Base-by-base conservation (phyloP, 192 early-diverging fungal genomes). In the Obelidium mucronatum region DNA sequence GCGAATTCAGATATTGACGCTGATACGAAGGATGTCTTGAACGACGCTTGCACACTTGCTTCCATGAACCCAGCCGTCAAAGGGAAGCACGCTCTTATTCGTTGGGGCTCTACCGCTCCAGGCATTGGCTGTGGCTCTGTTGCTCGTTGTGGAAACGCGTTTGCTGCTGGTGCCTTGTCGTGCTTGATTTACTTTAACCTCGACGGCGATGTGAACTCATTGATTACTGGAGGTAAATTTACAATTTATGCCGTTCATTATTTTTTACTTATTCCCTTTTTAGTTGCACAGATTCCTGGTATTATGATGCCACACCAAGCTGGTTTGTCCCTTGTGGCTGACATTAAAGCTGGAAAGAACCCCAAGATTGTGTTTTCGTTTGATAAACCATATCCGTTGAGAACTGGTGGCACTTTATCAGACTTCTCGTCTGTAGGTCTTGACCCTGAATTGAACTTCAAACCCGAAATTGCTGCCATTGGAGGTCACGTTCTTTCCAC, bases 381-480 rank as follows among this genome's bases (percentile, higher is more conserved):
- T n/a, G n/a, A n/a, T n/a, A n/a, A n/a, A n/a, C n/a, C n/a, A n/a
- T 74, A 81, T 34, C 61, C 40, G 17, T 84, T 86, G 58, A 78
- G 83, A 0, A 74, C 85, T 6, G 91, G 86, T 36, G 89, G 90
- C 39, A 90, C 82, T 44, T 76, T 94, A 2, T 94, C 94, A 22
- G 56, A 59, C 42, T 95, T 93, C 70, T 92, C 92, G 5, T 92
- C 91, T 31, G 86, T 86, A 75, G 96, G 96, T 26, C 89, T 92
- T 0, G 90, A 86, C 51, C 83, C 83, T 34, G 88, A 93, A 61
- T 79, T 96, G 54, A 79, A 87, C 26, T 69, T 90, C n/a, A 92
- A 93, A 79, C 84, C 84, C 31, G 77, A 85, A 30, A 39, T 85
- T 51, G 80, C 76, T 24, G 84, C 79, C 1, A 67, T 81, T 44